Evolutionary conservation across 768 basidiomycete species (phyloP), one percentile per base, ranked within the genome.

Genomic region (Tephrocybe sp.): DNA sequence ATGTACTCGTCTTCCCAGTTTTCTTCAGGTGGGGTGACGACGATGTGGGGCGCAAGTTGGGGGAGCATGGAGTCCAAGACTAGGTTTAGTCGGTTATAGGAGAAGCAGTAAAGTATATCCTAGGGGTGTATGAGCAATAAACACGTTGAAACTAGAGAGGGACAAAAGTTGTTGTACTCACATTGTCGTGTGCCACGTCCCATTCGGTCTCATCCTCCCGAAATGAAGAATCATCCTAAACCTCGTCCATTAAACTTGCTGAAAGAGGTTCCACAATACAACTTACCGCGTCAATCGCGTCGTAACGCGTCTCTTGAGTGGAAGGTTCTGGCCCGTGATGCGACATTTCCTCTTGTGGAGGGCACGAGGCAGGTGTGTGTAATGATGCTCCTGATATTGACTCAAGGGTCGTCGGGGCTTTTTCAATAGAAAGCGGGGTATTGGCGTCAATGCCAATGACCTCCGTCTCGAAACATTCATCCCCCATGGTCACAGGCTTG

Each of bases 11-110:
- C 73, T 27, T 72, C 64, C 55, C 64, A 62, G 2, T 53, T 57
- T 36, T 75, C 69, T 47, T 69, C 63, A 43, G 74, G 70, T 31
- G 74, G 71, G n/a, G 78, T 76, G 37, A 83, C 72, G 42, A 80
- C 77, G 46, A 84, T 77, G 60, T 79, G 78, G 0, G 81, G 81
- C 1, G 69, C 60, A 5, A 65, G 31, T 6, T 70, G 52, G 5
- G 77, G 76, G 47, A 47, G 46, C 16, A 59, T 47, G 19, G 78
- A 80, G 47, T 79, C 76, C 11, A 80, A 50, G 19, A 80, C 70
- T 11, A 80, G 63, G 50, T 74, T 74, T 11, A 62, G 58, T 12
- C 58, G 61, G 22, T 59, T 54, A 27, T 50, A 47, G 27, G 61
- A 62, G 55, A 64, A 66, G 13, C 43, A 39, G 32, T 58, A 49